phyloP scores from a whole-genome alignment of 371 early-diverging fungal genomes.

The Gilbertella persicaria region DNA sequence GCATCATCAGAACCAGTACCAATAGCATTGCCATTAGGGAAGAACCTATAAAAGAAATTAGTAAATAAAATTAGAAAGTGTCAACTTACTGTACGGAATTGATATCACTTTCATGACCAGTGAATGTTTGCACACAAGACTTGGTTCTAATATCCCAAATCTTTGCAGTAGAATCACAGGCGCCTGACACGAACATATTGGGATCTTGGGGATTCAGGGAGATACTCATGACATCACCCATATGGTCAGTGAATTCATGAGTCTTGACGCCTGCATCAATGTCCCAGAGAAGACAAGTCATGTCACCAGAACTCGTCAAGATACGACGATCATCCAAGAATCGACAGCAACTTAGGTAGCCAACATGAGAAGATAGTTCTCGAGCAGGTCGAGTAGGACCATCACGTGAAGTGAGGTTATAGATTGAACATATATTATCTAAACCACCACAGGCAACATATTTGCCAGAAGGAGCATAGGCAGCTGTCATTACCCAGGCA shows the following conservation, averaged over 20 bases:
- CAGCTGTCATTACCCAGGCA: slow-evolving; percentile 99
- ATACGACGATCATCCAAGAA: slow-evolving; percentile 95
- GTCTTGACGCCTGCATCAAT: slow-evolving; percentile 95
- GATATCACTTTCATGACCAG: slow-evolving; percentile 96
- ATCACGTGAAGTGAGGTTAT: slow-evolving; percentile 90
- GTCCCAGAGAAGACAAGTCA: slow-evolving; percentile 99
- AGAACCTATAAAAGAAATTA: slow-evolving; percentile 61
- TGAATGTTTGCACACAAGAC: slow-evolving; percentile 95
- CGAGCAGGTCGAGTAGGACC: slow-evolving; percentile 90
- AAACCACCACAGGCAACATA: slow-evolving; percentile 99
- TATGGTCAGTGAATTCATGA: slow-evolving; percentile 94
- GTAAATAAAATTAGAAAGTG: not conserved
- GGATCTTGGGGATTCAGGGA: slow-evolving; percentile 74
- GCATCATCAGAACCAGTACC: slow-evolving; percentile 98
- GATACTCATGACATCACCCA: slow-evolving; percentile 94
- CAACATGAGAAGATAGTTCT: slow-evolving; percentile 93
- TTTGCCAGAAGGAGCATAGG: slow-evolving; percentile 96
- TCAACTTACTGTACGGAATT: slow-evolving; percentile 86
- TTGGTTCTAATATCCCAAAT: slow-evolving; percentile 97
- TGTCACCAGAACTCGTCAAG: slow-evolving; percentile 94
- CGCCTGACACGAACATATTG: slow-evolving; percentile 95
- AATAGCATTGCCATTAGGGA: slow-evolving; percentile 96
- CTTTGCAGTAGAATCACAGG: slow-evolving; percentile 97
- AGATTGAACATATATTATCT: slow-evolving; percentile 97
- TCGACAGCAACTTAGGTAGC: slow-evolving; percentile 96